Conservation (phyloP, 2,329 filamentous ascomycete genomes). For the Macrophomina pseudophaseolina region DNA sequence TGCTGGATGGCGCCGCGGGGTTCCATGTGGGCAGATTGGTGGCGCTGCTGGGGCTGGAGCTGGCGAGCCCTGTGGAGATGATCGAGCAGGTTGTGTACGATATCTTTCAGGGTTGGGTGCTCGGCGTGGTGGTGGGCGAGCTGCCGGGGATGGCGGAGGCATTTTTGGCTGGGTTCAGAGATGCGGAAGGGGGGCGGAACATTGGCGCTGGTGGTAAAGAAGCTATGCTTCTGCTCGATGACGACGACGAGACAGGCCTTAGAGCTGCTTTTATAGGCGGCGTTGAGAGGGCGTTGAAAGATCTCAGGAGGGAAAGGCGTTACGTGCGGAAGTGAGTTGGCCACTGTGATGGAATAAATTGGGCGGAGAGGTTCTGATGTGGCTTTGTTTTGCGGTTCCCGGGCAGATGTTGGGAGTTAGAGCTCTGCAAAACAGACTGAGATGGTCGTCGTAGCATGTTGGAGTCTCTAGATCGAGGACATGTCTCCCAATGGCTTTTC, state of each 20-base stretch:
- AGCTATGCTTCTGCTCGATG: not conserved
- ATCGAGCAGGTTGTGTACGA: conserved; percentile 8
- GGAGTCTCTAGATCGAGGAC: too few relatives aligned
- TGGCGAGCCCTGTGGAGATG: not conserved
- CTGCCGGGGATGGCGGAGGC: not conserved
- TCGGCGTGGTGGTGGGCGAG: not conserved
- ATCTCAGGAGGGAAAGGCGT: not conserved
- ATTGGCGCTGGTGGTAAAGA: not conserved
- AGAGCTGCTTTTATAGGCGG: not conserved
- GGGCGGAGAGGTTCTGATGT: too few relatives aligned
- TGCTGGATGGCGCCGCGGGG: not conserved
- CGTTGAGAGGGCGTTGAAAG: not conserved
- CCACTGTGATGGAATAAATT: too few relatives aligned
- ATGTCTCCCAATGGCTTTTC: too few relatives aligned
- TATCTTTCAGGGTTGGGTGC: conserved; percentile 2
- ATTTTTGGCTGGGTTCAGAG: not conserved
- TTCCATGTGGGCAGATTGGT: not conserved
- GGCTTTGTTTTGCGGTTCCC: too few relatives aligned
- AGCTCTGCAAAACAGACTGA: too few relatives aligned
- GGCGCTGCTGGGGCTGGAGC: not conserved
- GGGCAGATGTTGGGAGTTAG: too few relatives aligned
- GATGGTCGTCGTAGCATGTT: too few relatives aligned
- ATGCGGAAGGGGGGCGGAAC: not conserved
- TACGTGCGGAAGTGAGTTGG: not conserved
- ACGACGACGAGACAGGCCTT: not conserved